Evolutionary conservation across 2,329 filamentous ascomycete species (phyloP).

Genomic region (Emmonsiellopsis sp.): DNA sequence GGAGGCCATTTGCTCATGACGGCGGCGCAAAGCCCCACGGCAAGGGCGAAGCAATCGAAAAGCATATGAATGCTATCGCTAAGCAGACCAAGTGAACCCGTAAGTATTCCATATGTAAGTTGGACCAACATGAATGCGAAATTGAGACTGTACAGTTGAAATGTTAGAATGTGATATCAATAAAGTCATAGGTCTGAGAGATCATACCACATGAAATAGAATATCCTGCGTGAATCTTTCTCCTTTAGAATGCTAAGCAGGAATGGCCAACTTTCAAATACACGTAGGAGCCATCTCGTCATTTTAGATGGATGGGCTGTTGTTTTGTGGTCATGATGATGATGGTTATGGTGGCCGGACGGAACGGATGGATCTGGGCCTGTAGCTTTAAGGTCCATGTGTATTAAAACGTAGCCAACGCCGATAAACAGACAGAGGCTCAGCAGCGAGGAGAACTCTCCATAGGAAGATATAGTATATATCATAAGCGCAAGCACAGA

Average conservation of each 20-base stretch:
- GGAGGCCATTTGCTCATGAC: conserved; percentile 97
- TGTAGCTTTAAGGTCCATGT: conserved; percentile 9
- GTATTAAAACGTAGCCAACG: conserved; percentile 14
- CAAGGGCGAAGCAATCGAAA: conserved; percentile 88
- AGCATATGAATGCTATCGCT: conserved; percentile 99
- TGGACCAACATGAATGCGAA: conserved; percentile 93
- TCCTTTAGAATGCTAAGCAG: conserved; percentile 79
- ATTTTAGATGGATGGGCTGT: conserved; percentile 54
- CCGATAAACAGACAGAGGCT: not conserved
- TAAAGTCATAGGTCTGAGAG: not conserved
- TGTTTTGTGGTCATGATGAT: conserved; percentile 28
- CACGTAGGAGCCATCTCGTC: conserved; percentile 63
- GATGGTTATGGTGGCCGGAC: conserved; percentile 20
- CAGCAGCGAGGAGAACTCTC: not conserved
- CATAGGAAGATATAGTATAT: not conserved
- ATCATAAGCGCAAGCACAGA: not conserved
- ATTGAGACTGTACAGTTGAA: conserved; percentile 66
- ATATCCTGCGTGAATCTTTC: conserved; percentile 87
- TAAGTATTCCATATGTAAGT: conserved; percentile 86
- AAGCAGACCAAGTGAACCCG: conserved; percentile 86
- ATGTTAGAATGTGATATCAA: not conserved
- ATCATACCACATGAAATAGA: conserved; percentile 86
- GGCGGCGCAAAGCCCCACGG: conserved; percentile 81
- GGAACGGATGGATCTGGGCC: conserved; percentile 25
- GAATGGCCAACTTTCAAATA: conserved; percentile 63